Conservation (phyloP, 495 filamentous ascomycete species). For the Cercophora samala region DNA sequence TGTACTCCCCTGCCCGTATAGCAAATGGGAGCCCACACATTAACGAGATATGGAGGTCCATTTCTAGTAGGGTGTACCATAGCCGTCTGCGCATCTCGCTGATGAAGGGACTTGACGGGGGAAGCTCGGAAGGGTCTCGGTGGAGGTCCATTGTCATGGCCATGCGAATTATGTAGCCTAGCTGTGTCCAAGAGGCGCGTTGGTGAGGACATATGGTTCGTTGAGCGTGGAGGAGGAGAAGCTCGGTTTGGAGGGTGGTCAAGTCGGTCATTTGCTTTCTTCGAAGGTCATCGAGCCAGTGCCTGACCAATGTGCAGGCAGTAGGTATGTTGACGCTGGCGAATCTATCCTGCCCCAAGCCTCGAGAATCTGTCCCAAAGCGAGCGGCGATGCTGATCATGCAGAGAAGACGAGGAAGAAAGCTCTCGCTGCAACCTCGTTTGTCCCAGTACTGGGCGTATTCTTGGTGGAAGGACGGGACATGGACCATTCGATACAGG, state of each 20-base stretch:
- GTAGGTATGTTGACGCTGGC: conserved; percentile 41
- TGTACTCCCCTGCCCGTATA: conserved; percentile 38
- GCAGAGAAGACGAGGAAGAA: conserved; percentile 43
- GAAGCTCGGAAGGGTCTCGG: conserved; percentile 40
- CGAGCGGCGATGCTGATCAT: conserved; percentile 37
- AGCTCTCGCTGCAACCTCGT: conserved; percentile 31
- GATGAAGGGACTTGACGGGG: conserved; percentile 33
- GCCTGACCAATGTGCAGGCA: conserved; percentile 38
- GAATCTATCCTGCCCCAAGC: conserved; percentile 28
- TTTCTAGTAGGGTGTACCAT: conserved; percentile 40
- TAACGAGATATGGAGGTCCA: conserved; percentile 39
- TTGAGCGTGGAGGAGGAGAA: conserved; percentile 38
- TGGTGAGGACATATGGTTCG: conserved; percentile 35
- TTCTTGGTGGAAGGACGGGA: conserved; percentile 44
- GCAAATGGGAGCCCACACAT: conserved; percentile 39
- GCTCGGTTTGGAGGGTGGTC: conserved; percentile 37
- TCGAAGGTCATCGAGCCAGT: conserved; percentile 37
- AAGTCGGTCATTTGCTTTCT: conserved; percentile 40
- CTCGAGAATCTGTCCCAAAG: conserved; percentile 31
- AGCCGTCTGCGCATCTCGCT: conserved; percentile 36
- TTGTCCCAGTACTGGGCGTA: conserved; percentile 46
- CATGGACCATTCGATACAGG: conserved; percentile 50
- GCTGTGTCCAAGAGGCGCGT: conserved; percentile 38
- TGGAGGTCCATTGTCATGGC: conserved; percentile 45
- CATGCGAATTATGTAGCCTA: conserved; percentile 41